Base-by-base conservation (phyloP, 345 rosid genomes). In the Turnera subulata region DNA sequence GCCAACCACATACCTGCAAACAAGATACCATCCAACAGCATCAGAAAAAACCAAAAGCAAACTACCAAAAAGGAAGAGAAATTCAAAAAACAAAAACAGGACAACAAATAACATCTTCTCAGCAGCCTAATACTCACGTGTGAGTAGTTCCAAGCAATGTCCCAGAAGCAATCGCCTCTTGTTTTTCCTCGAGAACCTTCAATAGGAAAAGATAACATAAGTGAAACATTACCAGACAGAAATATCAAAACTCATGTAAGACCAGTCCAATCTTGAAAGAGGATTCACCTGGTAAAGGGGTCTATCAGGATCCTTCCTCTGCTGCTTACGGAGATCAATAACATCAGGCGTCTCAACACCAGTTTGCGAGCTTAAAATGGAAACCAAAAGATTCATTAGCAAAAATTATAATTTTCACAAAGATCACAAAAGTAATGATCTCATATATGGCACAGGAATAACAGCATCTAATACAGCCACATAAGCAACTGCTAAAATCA, bases 341-440 rank as follows among this genome's bases (percentile, higher is more conserved):
- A 90, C 99, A 74, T 94, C 97, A 4, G 97, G 99, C 49, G 99
- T 94, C 79, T 94, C 99, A 9, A 93, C 96, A 17, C 99, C 99
- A 74, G 99, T 93, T 14, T 97, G 99, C 29, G 99, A 89, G 75
- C 99, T 93, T 76, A 42, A 60, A 35, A n/a, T n/a, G n/a, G n/a
- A 62, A 39, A 32, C 17, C 55, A 64, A 16, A 55, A 51, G 18
- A 21, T 53, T 53, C 23, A 61, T 26, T 46, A 22, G 24, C 14
- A 29, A 51, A 49, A 40, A 56, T 3, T 43, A 39, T 16, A 29
- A 19, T 42, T 23, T 61, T 26, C 29, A 42, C 7, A 25, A 19
- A 9, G 24, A 54, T 13, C 8, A 29, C 4, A 29, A 29, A 29
- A 8, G 8, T 29, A 29, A 29, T 29, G 8, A 29, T 29, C 35